A percentile compares a stretch with the other conserved stretches of the same genome.
Evolutionary conservation across 106 monocot genomes (phyloP).

Genomic region (Alisma plantagoaquatica): DNA sequence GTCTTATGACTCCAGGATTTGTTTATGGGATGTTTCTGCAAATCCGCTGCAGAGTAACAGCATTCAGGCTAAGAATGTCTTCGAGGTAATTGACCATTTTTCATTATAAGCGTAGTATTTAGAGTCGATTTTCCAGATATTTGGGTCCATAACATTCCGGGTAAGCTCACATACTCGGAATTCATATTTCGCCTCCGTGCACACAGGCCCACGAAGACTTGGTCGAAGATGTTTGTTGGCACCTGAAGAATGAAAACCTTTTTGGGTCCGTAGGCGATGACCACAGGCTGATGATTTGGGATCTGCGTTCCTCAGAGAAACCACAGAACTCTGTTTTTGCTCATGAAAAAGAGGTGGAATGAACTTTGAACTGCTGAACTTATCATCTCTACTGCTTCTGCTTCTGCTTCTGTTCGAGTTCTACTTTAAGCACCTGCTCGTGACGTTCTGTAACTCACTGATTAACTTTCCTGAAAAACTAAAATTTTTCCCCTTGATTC

Average conservation of each 20-base stretch:
- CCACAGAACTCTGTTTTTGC: slow-evolving; percentile 60
- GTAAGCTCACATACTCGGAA: too few relatives aligned
- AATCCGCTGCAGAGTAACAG: slow-evolving; percentile 8
- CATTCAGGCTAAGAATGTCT: slow-evolving; percentile 49
- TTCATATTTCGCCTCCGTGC: slow-evolving; percentile 7
- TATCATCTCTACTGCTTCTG: too few relatives aligned
- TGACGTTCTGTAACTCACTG: too few relatives aligned
- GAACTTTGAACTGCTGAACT: too few relatives aligned
- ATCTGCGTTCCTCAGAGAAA: slow-evolving; percentile 55
- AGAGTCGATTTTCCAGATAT: neutral
- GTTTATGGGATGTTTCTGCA: slow-evolving; percentile 69
- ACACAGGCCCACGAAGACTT: slow-evolving; percentile 48
- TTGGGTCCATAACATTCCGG: too few relatives aligned
- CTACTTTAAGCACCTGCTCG: too few relatives aligned
- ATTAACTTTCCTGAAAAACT: too few relatives aligned
- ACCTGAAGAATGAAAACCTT: slow-evolving; percentile 58
- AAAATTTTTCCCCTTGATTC: too few relatives aligned
- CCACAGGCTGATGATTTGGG: slow-evolving; percentile 89
- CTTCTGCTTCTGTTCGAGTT: too few relatives aligned
- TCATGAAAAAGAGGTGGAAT: slow-evolving; percentile 85
- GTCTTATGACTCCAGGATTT: slow-evolving; percentile 76
- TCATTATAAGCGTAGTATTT: neutral
- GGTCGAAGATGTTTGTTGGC: slow-evolving; percentile 98
- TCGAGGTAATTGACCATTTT: slow-evolving; percentile 35
- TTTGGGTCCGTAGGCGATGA: slow-evolving; percentile 98